Conservation (phyloP, 805 yeast genomes). For the Yamadazyma nakazawae region DNA sequence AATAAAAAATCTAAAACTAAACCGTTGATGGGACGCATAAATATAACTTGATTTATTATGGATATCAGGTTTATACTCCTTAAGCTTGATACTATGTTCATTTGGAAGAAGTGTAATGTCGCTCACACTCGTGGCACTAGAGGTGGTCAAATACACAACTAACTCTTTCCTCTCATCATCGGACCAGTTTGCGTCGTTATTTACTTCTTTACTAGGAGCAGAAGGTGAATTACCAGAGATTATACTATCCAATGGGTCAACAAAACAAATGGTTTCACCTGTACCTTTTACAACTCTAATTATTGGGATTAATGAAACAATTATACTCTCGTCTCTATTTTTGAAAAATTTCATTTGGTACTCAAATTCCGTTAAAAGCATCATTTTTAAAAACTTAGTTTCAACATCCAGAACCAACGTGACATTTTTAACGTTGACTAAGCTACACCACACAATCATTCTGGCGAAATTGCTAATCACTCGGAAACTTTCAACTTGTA, state of each 20-base stretch:
- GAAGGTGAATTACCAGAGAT: neutral
- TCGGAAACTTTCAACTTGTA: slow-evolving; percentile 41
- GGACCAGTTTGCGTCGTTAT: neutral
- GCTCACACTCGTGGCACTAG: neutral
- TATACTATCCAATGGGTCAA: slow-evolving; percentile 6
- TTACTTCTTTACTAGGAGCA: neutral
- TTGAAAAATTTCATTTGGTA: slow-evolving; percentile 3
- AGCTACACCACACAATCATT: slow-evolving; percentile 27
- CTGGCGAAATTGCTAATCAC: slow-evolving; percentile 33
- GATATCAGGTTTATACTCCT: neutral
- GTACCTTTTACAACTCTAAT: neutral
- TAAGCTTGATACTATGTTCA: neutral
- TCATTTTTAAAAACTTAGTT: neutral
- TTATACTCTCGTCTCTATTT: neutral
- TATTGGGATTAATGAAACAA: slow-evolving; percentile 2
- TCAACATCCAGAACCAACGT: slow-evolving; percentile 6
- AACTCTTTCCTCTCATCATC: slow-evolving; percentile 7
- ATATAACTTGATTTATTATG: neutral
- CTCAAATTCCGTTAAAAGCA: slow-evolving; percentile 5
- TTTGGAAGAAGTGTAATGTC: slow-evolving; percentile 2
- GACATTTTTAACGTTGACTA: slow-evolving; percentile 15
- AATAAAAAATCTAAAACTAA: slow-evolving; percentile 9
- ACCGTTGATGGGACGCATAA: slow-evolving; percentile 1
- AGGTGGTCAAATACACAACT: neutral
- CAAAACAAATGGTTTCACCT: neutral